Evolutionary conservation across 768 basidiomycete genomes (phyloP).

Genomic region (Hypsizygus marmoreus): DNA sequence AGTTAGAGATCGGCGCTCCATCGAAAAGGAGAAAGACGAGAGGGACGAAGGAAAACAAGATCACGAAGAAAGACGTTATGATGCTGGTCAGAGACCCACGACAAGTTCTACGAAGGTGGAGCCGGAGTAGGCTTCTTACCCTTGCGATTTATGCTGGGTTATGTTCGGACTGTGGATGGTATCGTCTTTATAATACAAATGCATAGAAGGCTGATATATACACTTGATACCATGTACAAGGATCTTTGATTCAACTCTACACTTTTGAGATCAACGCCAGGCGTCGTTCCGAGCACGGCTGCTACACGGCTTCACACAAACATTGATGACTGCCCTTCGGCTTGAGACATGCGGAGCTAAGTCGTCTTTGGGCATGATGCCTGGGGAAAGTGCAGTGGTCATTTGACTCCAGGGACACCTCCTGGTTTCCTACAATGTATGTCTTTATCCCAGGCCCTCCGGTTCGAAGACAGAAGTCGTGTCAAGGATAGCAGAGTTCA

Average conservation of each 20-base stretch:
- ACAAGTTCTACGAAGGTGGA: slow-evolving; percentile 22
- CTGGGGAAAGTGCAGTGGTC: background rate
- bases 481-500: slow-evolving; percentile 12
- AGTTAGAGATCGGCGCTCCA: slow-evolving; percentile 16
- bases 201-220: too few species aligned
- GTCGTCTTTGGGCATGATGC: slow-evolving; percentile 1
- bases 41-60: slow-evolving; percentile 16
- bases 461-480: too few species aligned
- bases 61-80: too few species aligned
- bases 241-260: background rate
- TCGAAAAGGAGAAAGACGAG: slow-evolving; percentile 19
- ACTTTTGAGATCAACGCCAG: background rate
- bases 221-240: too few species aligned
- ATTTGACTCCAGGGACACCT: slow-evolving; percentile 12
- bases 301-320: too few species aligned
- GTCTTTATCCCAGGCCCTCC: background rate
- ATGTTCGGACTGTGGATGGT: too few species aligned
- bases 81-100: slow-evolving; percentile 21
- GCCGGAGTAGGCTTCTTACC: too few species aligned
- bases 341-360: slow-evolving; percentile 7
- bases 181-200: too few species aligned
- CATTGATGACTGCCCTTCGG: too few species aligned
- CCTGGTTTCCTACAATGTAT: slow-evolving; percentile 1
- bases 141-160: too few species aligned
- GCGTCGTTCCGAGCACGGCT: background rate